Conservation (phyloP, 441 rosid species). For the Aquilaria agallochum region DNA sequence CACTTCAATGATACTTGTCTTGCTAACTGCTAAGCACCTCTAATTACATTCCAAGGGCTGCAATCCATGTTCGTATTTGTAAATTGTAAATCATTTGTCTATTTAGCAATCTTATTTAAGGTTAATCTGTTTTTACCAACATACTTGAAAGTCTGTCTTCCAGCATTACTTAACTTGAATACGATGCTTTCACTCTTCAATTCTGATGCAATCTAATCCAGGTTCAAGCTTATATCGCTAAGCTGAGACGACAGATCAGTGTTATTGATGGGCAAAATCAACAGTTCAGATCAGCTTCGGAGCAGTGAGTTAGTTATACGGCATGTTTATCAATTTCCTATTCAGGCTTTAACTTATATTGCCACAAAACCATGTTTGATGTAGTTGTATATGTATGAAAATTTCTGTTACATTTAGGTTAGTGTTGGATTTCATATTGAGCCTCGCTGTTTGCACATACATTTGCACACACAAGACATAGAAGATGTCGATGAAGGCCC, state of each 20-base stretch:
- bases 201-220: slow-evolving; percentile 16
- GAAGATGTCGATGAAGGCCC: no score
- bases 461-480: no score
- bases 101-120: no score
- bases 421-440: no score
- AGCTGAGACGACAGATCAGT: slow-evolving; percentile 46
- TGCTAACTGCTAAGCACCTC: not conserved
- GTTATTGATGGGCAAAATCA: slow-evolving; percentile 59
- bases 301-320: slow-evolving; percentile 4
- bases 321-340: no score
- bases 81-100: no score
- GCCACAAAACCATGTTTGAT: no score
- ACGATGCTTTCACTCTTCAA: slow-evolving; percentile 17
- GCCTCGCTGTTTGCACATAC: no score
- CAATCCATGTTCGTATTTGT: not conserved
- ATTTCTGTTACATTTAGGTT: no score
- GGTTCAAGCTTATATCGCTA: slow-evolving; percentile 61
- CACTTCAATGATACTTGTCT: slow-evolving; percentile 1
- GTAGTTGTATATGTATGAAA: no score
- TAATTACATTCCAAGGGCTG: not conserved
- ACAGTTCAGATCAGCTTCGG: slow-evolving; percentile 41
- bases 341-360: no score
- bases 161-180: not conserved
- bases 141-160: not conserved
- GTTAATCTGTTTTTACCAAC: not conserved